Conservation (phyloP, 1,139 yeast genomes). For the Kodamaea plutei region DNA sequence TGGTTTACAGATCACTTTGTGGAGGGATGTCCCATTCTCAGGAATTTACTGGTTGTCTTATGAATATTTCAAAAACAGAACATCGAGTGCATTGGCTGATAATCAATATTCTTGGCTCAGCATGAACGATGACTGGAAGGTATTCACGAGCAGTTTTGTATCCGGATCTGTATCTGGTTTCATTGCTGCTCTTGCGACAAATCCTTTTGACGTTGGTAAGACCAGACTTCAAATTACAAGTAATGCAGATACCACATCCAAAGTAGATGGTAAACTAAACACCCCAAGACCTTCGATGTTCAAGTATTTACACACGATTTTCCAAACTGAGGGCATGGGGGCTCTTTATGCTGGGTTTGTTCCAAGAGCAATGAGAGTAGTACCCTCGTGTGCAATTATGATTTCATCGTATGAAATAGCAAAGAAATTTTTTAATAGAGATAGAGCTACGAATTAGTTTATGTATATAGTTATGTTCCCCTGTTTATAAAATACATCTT, state of each 20-base stretch:
- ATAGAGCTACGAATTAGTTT: not conserved
- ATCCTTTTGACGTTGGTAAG: constrained; percentile 97
- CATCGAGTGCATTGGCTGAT: constrained; percentile 23
- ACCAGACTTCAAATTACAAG: constrained; percentile 76
- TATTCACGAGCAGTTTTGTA: constrained; percentile 69
- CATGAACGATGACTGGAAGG: constrained; percentile 41
- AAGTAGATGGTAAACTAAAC: not conserved
- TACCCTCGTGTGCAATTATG: constrained; percentile 99
- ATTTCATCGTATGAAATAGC: constrained; percentile 91
- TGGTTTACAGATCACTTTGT: constrained; percentile 81
- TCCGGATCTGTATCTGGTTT: constrained; percentile 86
- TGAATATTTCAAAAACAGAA: constrained; percentile 41
- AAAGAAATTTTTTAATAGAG: constrained; percentile 52
- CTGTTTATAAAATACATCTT: too few relatives aligned
- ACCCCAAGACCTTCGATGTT: constrained; percentile 51
- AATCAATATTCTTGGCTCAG: constrained; percentile 10
- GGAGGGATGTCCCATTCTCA: constrained; percentile 97
- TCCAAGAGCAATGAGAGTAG: constrained; percentile 85
- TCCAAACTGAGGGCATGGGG: constrained; percentile 64
- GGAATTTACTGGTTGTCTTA: constrained; percentile 93
- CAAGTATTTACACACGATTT: constrained; percentile 56
- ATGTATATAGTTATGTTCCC: too few relatives aligned
- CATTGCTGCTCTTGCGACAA: constrained; percentile 80
- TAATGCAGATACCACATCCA: constrained; percentile 20
- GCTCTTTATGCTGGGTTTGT: constrained; percentile 82